Conservation (phyloP, 1,284 basidiomycete genomes). For the Melampsora americana region DNA sequence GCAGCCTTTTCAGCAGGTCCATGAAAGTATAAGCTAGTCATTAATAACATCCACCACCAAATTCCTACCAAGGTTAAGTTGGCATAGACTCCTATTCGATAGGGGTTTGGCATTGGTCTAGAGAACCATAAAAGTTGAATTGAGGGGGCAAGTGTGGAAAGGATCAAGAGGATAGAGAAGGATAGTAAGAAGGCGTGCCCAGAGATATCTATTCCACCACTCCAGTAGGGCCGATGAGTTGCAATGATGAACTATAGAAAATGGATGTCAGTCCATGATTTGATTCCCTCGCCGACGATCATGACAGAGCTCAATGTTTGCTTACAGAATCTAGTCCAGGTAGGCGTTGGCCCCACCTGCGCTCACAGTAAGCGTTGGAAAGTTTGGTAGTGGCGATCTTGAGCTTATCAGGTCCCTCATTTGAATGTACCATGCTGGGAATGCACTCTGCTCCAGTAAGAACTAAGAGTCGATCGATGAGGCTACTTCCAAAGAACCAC, state of each 20-base stretch:
- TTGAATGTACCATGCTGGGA: conserved; percentile 17
- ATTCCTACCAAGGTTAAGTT: conserved; percentile 48
- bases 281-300: background rate
- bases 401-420: background rate
- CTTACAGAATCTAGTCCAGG: conserved; percentile 22
- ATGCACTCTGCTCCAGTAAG: conserved; percentile 51
- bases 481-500: conserved; percentile 54
- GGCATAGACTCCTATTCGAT: background rate
- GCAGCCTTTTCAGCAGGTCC: conserved; percentile 52
- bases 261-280: background rate
- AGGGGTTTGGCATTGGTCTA: background rate
- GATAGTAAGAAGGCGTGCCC: conserved; percentile 54
- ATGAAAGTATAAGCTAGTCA: conserved; percentile 54
- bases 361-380: conserved; percentile 28
- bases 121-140: background rate
- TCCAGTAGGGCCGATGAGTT: conserved; percentile 13
- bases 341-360: conserved; percentile 8
- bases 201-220: conserved; percentile 53
- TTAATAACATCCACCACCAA: conserved; percentile 52
- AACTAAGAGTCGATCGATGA: conserved; percentile 50
- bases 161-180: conserved; percentile 50
- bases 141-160: conserved; percentile 43
- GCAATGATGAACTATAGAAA: conserved; percentile 4
- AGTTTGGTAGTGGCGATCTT: background rate
- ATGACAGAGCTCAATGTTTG: background rate